Conservation (phyloP, 164 flowering plant genomes). For the Warburgia ugandensis region DNA sequence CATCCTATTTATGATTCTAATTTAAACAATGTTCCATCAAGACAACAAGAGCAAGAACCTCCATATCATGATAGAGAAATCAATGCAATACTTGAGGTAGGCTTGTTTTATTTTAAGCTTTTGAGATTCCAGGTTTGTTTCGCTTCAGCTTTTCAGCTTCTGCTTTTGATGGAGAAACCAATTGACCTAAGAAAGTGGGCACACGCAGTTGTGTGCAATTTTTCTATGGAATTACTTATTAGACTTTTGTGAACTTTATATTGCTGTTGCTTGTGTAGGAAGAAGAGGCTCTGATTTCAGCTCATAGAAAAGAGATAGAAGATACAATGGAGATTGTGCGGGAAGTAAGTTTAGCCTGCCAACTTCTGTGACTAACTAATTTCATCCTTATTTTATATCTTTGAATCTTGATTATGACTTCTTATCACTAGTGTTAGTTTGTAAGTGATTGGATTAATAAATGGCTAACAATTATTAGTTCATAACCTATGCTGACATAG, state of each 20-base stretch:
- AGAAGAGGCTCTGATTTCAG: slow-evolving; percentile 88
- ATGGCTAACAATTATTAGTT: too few relatives aligned
- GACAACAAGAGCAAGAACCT: slow-evolving; percentile 45
- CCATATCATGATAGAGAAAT: slow-evolving; percentile 45
- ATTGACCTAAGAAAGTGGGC: too few relatives aligned
- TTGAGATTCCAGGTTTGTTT: neutral
- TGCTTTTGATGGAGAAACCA: too few relatives aligned
- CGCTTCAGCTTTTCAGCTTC: too few relatives aligned
- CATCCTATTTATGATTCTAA: slow-evolving; percentile 33
- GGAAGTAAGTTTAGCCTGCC: slow-evolving; percentile 53
- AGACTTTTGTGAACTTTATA: neutral
- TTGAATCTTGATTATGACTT: too few relatives aligned
- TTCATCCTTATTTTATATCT: too few relatives aligned
- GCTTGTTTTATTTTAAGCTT: neutral
- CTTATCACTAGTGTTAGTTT: too few relatives aligned
- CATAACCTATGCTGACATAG: too few relatives aligned
- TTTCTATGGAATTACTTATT: neutral
- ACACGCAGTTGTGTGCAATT: too few relatives aligned
- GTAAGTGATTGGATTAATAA: too few relatives aligned
- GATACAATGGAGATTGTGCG: slow-evolving; percentile 98
- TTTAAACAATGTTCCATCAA: slow-evolving; percentile 29
- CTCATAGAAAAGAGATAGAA: slow-evolving; percentile 97
- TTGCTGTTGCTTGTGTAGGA: slow-evolving; percentile 42
- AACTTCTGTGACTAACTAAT: neutral
- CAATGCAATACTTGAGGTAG: slow-evolving; percentile 80